A percentile compares a stretch with the other conserved stretches of the same genome.
These are phyloP conservation scores for Priceomyces melissophilus DNA, from an alignment of 805 yeast species.

Conservation along the genomic window DNA sequence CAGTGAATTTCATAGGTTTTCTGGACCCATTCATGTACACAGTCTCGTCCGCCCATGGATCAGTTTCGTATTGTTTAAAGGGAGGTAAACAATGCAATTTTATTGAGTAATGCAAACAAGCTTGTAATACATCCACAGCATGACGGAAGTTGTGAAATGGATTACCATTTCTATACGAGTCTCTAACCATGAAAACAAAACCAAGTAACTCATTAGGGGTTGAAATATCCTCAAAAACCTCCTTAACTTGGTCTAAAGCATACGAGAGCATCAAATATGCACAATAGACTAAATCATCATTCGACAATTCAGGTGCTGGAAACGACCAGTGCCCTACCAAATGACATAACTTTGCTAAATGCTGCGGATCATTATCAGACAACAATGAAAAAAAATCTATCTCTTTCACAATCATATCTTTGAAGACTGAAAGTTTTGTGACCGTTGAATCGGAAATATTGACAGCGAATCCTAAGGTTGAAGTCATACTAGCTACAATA, in stretches of 20 bases:
- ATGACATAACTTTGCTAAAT: slow-evolving; percentile 29
- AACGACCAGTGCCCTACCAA: slow-evolving; percentile 63
- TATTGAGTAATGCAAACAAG: slow-evolving; percentile 64
- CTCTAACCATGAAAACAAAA: slow-evolving; percentile 65
- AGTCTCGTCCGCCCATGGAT: slow-evolving; percentile 30
- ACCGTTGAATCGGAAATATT: slow-evolving; percentile 22
- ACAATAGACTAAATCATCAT: slow-evolving; percentile 64
- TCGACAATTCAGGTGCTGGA: slow-evolving; percentile 60
- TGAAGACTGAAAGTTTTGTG: slow-evolving; percentile 19
- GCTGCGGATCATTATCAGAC: slow-evolving; percentile 18
- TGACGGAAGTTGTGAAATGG: slow-evolving; percentile 95
- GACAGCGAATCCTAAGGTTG: slow-evolving; percentile 20
- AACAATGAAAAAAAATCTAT: slow-evolving; percentile 30
- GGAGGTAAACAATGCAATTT: slow-evolving; percentile 38
- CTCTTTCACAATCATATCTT: slow-evolving; percentile 22
- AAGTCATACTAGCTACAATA: slow-evolving; percentile 36
- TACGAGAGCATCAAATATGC: slow-evolving; percentile 53
- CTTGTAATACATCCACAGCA: slow-evolving; percentile 93
- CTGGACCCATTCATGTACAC: slow-evolving; percentile 8
- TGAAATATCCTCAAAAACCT: slow-evolving; percentile 15
- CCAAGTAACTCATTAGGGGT: slow-evolving; percentile 47
- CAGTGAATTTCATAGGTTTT: background rate
- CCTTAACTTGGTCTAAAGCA: slow-evolving; percentile 30
- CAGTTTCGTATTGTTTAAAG: slow-evolving; percentile 32
- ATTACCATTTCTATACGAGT: slow-evolving; percentile 78